These are phyloP conservation scores for Thielaviopsis populi DNA, from an alignment of 2,329 filamentous ascomycete genomes.

Conservation along the genomic window DNA sequence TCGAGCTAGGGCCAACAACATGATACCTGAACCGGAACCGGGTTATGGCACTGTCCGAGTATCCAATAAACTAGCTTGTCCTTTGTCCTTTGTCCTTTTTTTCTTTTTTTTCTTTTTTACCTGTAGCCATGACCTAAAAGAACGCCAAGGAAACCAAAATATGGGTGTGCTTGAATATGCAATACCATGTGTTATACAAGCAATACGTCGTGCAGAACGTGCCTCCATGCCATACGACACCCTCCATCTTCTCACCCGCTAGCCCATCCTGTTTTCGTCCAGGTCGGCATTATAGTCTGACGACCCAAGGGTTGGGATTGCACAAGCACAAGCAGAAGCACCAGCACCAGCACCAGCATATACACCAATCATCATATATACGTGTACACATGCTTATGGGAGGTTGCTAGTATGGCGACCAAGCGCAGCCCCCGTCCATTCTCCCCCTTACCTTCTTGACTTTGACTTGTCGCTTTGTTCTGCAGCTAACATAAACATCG, in stretches of 20 bases:
- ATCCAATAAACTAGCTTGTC: neutral
- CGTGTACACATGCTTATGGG: neutral
- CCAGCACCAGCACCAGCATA: too few species aligned
- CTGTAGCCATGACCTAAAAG: neutral
- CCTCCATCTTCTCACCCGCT: too few species aligned
- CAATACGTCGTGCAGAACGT: neutral
- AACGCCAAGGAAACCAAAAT: neutral
- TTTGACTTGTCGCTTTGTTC: neutral
- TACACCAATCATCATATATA: too few species aligned
- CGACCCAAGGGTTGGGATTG: neutral
- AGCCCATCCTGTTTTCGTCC: neutral
- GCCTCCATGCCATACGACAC: neutral
- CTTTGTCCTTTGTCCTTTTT: too few species aligned
- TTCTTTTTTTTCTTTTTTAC: neutral
- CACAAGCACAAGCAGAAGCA: too few species aligned
- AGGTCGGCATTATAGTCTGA: neutral
- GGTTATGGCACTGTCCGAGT: neutral
- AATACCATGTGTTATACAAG: neutral
- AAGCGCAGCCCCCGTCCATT: neutral
- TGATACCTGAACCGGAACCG: slow-evolving; percentile 3
- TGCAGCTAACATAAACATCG: neutral
- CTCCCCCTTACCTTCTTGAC: neutral
- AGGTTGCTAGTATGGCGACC: neutral
- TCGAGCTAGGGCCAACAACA: neutral
- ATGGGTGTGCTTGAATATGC: neutral